phyloP scores from a whole-genome alignment of 1,139 yeast species.

The Suhomyces wounanorum region DNA sequence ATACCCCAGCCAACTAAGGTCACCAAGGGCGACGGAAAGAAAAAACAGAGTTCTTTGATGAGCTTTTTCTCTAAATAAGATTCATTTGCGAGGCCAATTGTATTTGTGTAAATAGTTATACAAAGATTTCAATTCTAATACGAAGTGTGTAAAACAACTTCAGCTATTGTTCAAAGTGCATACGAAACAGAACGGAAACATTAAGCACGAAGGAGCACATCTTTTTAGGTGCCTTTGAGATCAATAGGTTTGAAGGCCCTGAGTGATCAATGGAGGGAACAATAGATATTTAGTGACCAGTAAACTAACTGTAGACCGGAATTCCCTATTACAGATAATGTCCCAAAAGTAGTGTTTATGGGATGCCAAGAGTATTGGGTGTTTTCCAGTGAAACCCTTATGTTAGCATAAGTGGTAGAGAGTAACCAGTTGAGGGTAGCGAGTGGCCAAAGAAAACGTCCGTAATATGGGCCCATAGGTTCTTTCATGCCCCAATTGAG shows the following conservation, averaged over 20 bases:
- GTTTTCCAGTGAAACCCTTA: background rate
- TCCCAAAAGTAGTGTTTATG: background rate
- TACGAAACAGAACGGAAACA: too few species aligned
- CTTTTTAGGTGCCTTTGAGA: too few species aligned
- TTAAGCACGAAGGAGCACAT: too few species aligned
- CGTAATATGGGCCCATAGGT: background rate
- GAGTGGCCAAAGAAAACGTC: slow-evolving; percentile 3
- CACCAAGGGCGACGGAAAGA: slow-evolving; percentile 24
- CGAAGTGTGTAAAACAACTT: too few species aligned
- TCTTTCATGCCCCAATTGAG: background rate
- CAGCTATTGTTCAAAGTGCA: too few species aligned
- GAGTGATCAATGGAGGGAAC: too few species aligned
- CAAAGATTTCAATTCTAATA: too few species aligned
- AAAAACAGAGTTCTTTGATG: slow-evolving; percentile 42
- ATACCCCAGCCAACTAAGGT: slow-evolving; percentile 7
- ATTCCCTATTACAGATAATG: background rate
- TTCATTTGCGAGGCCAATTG: too few species aligned
- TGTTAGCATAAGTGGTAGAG: background rate
- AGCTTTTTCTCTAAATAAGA: slow-evolving; percentile 36
- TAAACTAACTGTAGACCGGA: background rate
- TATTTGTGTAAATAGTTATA: too few species aligned
- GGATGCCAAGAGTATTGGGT: background rate
- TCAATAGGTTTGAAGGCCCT: too few species aligned
- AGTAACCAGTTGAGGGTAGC: background rate
- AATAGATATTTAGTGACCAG: too few species aligned